Conservation (phyloP, 225 moss, liverwort and hornwort genomes). For the Bryum argenteum region DNA sequence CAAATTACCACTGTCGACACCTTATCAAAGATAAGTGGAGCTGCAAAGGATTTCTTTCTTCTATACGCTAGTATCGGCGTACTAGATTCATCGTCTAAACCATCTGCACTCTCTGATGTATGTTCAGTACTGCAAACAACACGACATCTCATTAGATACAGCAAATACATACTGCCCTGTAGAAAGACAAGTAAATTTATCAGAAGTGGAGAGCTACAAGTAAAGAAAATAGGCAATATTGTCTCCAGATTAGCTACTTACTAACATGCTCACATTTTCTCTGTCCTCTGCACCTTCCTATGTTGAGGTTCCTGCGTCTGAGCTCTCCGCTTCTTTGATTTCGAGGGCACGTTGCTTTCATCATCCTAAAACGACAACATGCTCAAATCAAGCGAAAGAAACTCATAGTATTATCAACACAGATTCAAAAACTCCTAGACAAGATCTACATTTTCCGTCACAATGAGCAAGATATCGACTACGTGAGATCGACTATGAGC, state of each 20-base stretch:
- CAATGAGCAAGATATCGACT: constrained; percentile 6
- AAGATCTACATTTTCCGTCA: neutral
- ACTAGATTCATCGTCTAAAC: constrained; percentile 23
- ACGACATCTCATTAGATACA: constrained; percentile 29
- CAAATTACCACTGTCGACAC: constrained; percentile 37
- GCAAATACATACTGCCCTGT: constrained; percentile 18
- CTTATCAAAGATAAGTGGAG: constrained; percentile 37
- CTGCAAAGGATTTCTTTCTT: constrained; percentile 35
- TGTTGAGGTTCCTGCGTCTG: constrained; percentile 75
- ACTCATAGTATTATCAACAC: constrained; percentile 9
- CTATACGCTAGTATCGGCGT: constrained; percentile 33
- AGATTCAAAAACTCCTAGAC: neutral
- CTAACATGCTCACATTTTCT: constrained; percentile 74
- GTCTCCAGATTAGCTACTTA: constrained; percentile 42
- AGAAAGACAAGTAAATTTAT: neutral
- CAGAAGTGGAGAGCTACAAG: constrained; percentile 11
- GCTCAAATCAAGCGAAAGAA: constrained; percentile 20
- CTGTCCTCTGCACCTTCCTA: constrained; percentile 77
- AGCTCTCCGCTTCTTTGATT: constrained; percentile 52
- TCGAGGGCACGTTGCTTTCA: constrained; percentile 27
- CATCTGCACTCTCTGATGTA: constrained; percentile 36
- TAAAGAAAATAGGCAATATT: constrained; percentile 23
- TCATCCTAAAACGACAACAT: constrained; percentile 59
- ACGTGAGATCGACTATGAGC: neutral
- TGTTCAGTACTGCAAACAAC: constrained; percentile 54